A percentile compares a stretch with the other conserved stretches of the same genome.
Evolutionary conservation across 106 monocot genomes (phyloP).

Genomic region (Allium sativum): DNA sequence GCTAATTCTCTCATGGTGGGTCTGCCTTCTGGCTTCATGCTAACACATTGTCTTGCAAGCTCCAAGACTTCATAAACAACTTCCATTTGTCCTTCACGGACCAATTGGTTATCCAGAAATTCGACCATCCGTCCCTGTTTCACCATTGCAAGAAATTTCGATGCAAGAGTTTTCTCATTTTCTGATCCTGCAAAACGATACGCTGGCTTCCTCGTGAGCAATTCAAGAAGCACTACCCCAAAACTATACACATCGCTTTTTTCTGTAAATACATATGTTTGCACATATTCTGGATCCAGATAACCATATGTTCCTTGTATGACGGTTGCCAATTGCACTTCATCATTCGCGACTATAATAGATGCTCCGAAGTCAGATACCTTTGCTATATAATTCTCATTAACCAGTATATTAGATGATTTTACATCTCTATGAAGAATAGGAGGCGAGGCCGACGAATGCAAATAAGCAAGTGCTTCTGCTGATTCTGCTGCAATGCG

Average conservation of each 20-base stretch:
- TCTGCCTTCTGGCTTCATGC: conserved; percentile 17
- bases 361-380: conserved; percentile 48
- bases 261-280: conserved; percentile 24
- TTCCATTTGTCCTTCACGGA: conserved; percentile 9
- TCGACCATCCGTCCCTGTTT: conserved; percentile 11
- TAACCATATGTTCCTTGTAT: conserved; percentile 5
- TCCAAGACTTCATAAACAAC: conserved; percentile 3
- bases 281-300: conserved; percentile 28
- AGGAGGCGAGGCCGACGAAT: conserved; percentile 19
- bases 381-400: conserved; percentile 13
- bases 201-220: conserved; percentile 3
- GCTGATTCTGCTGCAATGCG: conserved; percentile 33
- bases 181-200: not conserved
- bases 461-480: conserved; percentile 38
- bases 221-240: conserved; percentile 38
- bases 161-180: conserved; percentile 15
- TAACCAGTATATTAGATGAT: conserved; percentile 28
- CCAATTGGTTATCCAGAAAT: conserved; percentile 13
- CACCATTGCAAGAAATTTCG: conserved; percentile 13
- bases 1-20: conserved; percentile 29
- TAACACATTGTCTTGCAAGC: conserved; percentile 15
- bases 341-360: not conserved
- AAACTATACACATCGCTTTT: conserved; percentile 61
- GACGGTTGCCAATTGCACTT: not conserved
- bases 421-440: conserved; percentile 51